These are phyloP conservation scores for Hortaea sp. DNA, from an alignment of 2,329 filamentous ascomycete genomes.

Conservation along the genomic window DNA sequence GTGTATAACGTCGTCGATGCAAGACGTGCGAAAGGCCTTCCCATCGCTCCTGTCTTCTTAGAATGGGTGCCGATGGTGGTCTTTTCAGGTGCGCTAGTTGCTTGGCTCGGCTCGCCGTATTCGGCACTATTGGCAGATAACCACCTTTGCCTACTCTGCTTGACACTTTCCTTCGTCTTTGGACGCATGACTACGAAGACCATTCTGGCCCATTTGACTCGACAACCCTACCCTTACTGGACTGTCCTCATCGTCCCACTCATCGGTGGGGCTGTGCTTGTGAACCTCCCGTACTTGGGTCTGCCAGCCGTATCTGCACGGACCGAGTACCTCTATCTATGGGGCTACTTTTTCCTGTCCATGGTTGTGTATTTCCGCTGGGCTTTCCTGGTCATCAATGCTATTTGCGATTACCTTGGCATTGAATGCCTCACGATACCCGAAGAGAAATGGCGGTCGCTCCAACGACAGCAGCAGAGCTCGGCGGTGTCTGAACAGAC, in stretches of 20 bases:
- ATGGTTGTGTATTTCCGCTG: constrained; percentile 82
- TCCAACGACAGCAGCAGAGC: constrained; percentile 11
- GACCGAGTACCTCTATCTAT: constrained; percentile 70
- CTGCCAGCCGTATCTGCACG: constrained; percentile 50
- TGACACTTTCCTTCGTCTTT: constrained; percentile 94
- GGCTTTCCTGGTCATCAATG: constrained; percentile 82
- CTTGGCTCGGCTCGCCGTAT: constrained; percentile 85
- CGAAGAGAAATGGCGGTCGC: constrained; percentile 23
- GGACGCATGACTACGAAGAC: constrained; percentile 98
- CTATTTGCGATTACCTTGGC: constrained; percentile 82
- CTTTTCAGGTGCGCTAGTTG: constrained; percentile 62
- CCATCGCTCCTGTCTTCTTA: constrained; percentile 72
- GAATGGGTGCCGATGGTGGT: constrained; percentile 90
- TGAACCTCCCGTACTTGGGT: constrained; percentile 71
- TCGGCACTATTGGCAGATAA: constrained; percentile 74
- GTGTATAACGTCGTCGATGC: constrained; percentile 75
- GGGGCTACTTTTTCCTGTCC: constrained; percentile 74
- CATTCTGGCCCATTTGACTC: constrained; percentile 88
- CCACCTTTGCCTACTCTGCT: constrained; percentile 81
- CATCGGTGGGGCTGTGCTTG: constrained; percentile 70
- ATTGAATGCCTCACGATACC: constrained; percentile 90
- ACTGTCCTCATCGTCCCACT: constrained; percentile 83
- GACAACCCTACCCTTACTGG: constrained; percentile 94
- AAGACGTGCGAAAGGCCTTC: constrained; percentile 59
- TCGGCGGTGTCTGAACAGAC: not conserved